A percentile compares a stretch with the other conserved stretches of the same genome.
phyloP scores from a whole-genome alignment of 2,329 filamentous ascomycete species.

The Pezicula radicicola region DNA sequence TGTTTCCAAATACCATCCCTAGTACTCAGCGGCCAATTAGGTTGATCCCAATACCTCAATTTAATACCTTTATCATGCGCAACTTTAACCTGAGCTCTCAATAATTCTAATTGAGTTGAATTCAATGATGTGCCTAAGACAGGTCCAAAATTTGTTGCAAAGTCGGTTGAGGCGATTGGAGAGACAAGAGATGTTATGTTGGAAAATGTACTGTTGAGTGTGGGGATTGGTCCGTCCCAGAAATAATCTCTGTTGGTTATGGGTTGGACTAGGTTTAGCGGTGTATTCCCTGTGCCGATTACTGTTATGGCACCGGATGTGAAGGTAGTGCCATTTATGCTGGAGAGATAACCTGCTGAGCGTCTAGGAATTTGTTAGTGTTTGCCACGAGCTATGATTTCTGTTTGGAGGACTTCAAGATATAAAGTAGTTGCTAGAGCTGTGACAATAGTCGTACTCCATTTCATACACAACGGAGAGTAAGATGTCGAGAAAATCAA shows the following conservation, averaged over 20 bases:
- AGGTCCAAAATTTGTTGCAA: slow-evolving; percentile 48
- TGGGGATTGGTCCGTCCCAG: slow-evolving; percentile 45
- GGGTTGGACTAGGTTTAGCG: slow-evolving; percentile 47
- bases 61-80: slow-evolving; percentile 47
- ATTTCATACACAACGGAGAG: background rate
- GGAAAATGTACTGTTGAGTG: slow-evolving; percentile 21
- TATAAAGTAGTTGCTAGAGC: background rate
- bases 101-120: slow-evolving; percentile 35
- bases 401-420: slow-evolving; percentile 13
- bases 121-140: slow-evolving; percentile 45
- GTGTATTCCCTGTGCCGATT: slow-evolving; percentile 26
- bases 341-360: slow-evolving; percentile 28
- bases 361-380: slow-evolving; percentile 10
- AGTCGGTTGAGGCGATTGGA: slow-evolving; percentile 50
- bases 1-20: slow-evolving; percentile 54
- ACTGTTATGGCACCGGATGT: slow-evolving; percentile 22
- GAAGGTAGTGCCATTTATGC: slow-evolving; percentile 16
- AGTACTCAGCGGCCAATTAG: slow-evolving; percentile 50
- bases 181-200: slow-evolving; percentile 25
- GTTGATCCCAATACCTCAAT: slow-evolving; percentile 58
- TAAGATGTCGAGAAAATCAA: background rate
- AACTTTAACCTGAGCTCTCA: slow-evolving; percentile 41
- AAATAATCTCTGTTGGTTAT: slow-evolving; percentile 51
- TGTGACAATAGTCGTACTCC: background rate
- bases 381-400: slow-evolving; percentile 30